Conservation (phyloP, 306 rosid species). For the Sesbania bispinosa region DNA sequence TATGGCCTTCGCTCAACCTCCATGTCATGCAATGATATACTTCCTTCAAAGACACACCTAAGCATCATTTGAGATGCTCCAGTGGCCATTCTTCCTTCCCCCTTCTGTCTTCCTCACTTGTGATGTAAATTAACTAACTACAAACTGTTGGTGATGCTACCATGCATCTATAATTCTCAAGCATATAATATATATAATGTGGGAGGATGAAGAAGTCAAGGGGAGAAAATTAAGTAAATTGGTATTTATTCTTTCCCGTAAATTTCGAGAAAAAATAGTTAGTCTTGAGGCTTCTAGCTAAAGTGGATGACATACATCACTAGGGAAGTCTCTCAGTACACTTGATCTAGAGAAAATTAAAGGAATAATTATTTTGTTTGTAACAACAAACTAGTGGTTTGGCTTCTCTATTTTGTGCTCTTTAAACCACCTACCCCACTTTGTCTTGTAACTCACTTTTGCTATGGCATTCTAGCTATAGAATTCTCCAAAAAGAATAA, state of each 20-base stretch:
- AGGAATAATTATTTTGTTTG: too few species aligned
- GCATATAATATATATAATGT: neutral
- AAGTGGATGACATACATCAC: constrained; percentile 23
- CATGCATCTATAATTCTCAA: neutral
- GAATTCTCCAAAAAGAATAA: constrained; percentile 22
- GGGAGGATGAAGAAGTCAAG: constrained; percentile 29
- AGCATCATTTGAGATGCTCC: constrained; percentile 40
- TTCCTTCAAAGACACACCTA: constrained; percentile 52
- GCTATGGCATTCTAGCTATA: constrained; percentile 15
- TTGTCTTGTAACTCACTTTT: neutral
- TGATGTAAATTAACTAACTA: neutral
- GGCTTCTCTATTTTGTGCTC: neutral
- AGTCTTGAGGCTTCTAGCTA: constrained; percentile 3
- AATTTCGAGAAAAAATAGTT: constrained; percentile 11
- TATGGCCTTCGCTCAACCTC: constrained; percentile 67
- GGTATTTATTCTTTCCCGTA: constrained; percentile 3
- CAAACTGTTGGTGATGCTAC: neutral
- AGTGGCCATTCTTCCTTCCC: constrained; percentile 30
- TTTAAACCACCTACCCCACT: neutral
- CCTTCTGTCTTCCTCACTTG: neutral
- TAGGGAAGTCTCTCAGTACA: constrained; percentile 6
- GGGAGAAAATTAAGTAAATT: constrained; percentile 6
- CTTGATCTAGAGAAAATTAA: neutral
- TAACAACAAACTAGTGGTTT: constrained; percentile 24
- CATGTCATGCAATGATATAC: constrained; percentile 47